phyloP scores from a whole-genome alignment of 352 stramenopile species.

The Aphanomyces invadans region DNA sequence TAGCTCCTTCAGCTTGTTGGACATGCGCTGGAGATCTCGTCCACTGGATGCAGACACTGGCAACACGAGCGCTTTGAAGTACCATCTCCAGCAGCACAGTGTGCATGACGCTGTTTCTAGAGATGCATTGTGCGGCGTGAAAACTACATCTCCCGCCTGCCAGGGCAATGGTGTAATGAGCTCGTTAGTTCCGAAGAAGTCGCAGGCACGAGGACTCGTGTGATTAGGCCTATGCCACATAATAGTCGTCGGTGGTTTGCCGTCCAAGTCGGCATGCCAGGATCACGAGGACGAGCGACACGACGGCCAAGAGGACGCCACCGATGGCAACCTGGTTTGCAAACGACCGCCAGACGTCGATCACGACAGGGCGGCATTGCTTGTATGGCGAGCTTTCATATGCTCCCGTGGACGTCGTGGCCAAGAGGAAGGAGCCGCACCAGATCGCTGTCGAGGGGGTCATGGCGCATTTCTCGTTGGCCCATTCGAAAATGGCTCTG shows the following conservation, averaged over 20 bases:
- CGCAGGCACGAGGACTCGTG: too few relatives aligned
- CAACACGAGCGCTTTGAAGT: too few relatives aligned
- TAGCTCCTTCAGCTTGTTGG: too few relatives aligned
- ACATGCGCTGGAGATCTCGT: too few relatives aligned
- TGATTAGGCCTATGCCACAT: constrained; percentile 10
- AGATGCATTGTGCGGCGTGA: too few relatives aligned
- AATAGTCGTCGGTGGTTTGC: background rate
- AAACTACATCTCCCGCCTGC: too few relatives aligned
- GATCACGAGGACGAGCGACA: constrained; percentile 17
- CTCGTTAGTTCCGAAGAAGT: too few relatives aligned
- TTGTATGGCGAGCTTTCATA: constrained; percentile 16
- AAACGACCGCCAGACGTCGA: background rate
- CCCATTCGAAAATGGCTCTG: constrained; percentile 67
- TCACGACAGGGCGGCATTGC: constrained; percentile 3
- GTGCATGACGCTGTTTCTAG: too few relatives aligned
- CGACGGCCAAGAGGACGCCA: constrained; percentile 6
- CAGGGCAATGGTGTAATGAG: too few relatives aligned
- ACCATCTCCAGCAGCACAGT: too few relatives aligned
- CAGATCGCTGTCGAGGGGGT: constrained; percentile 44
- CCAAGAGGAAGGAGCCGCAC: constrained; percentile 49
- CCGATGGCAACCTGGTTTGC: constrained; percentile 14
- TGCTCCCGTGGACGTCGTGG: constrained; percentile 28
- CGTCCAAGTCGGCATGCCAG: constrained; percentile 9
- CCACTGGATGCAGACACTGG: too few relatives aligned
- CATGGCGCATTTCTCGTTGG: constrained; percentile 64